Base-by-base conservation (phyloP, 345 rosid species). In the Lumnitzera littorea region DNA sequence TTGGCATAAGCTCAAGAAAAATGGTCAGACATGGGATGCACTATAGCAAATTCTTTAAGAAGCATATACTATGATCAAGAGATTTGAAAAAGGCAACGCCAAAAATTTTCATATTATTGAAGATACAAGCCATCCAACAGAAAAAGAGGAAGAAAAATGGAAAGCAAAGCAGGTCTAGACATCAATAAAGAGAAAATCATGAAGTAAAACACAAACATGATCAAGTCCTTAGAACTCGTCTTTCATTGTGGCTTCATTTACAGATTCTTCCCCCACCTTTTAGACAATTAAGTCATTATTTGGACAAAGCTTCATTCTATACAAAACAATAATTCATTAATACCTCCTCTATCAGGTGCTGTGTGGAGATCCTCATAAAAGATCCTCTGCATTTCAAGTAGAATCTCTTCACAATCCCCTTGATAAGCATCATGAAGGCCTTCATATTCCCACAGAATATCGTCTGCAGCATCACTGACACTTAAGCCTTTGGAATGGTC, bases 311-410 rank as follows among this genome's bases (percentile, higher is more conserved):
- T 11, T 50, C 14, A 52, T 13, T 60, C 13, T 53, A 15, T 54
- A 31, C 61, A 63, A 36, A 14, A 36, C 36, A 31, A 58, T 50
- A 52, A 56, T 50, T 55, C 58, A 24, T 29, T 4, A 17, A 62
- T 61, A 85, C 90, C 91, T 62, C 64, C 51, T 61, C 50, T 31
- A 0, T 15, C 54, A 20, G 72, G 71, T 60, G 81, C 85, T 61
- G 60, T 55, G 47, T 46, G 16, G 60, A 80, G 85, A 75, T 94
- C 95, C 66, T 88, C 82, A 23, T 94, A 94, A 63, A 90, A 94
- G 14, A 94, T 86, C 62, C 78, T 76, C 64, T 94, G 95, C 96
- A 94, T 84, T 74, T 90, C 95, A 51, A 90, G 57, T 81, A 94
- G 67, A 24, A 94, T 88, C 27, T 80, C 97, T 75, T 94, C 99